These are phyloP conservation scores for Cryomyces minteri DNA, from an alignment of 495 filamentous ascomycete species.

Conservation along the genomic window DNA sequence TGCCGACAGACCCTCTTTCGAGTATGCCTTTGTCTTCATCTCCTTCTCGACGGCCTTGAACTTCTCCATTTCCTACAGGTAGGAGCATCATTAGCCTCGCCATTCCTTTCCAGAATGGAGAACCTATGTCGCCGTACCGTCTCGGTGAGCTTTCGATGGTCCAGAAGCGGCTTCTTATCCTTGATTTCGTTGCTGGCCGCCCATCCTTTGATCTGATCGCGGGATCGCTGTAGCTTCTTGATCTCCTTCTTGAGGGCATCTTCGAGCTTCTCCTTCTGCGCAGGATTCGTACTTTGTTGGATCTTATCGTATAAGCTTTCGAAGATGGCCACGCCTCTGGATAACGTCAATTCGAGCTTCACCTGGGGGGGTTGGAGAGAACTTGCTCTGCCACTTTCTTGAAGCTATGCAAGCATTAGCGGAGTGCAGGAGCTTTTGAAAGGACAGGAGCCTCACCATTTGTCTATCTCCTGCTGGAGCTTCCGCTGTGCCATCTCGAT, in stretches of 20 bases:
- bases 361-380: no score
- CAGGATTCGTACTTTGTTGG: conserved; percentile 67
- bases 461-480: conserved; percentile 90
- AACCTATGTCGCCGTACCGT: conserved; percentile 39
- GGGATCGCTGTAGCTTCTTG: conserved; percentile 95
- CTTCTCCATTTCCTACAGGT: conserved; percentile 84
- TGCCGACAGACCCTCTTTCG: conserved; percentile 85
- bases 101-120: conserved; percentile 1
- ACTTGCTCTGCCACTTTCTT: conserved; percentile 57
- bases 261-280: conserved; percentile 95
- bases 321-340: conserved; percentile 72
- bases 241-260: conserved; percentile 96
- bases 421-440: no score
- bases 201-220: conserved; percentile 99
- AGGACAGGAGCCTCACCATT: conserved; percentile 27
- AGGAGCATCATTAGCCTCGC: background rate
- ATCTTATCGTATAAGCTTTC: conserved; percentile 94
- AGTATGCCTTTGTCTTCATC: conserved; percentile 99
- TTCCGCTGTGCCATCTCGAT: conserved; percentile 77
- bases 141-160: conserved; percentile 89
- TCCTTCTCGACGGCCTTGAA: conserved; percentile 99
- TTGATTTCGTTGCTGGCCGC: conserved; percentile 94
- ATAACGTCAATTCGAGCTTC: no score
- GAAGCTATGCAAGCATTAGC: conserved; percentile 29
- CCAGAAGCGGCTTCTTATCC: conserved; percentile 86